Percentiles rank a stretch among this genome's conserved stretches.
Conservation (phyloP, 2,329 filamentous ascomycete species). For the Daldinia sp. region DNA sequence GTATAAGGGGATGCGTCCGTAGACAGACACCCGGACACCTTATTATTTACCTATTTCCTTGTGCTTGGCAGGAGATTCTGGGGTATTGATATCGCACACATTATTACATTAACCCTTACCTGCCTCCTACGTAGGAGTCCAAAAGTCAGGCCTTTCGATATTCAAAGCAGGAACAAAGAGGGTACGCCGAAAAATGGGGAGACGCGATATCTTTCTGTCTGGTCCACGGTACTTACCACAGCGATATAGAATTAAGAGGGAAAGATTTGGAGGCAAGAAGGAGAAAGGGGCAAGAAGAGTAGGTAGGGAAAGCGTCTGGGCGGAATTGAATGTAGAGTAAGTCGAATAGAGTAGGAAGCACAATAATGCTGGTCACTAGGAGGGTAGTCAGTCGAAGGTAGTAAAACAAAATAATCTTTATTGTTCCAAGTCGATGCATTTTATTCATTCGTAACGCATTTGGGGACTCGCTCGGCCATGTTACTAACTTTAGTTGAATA, state of each 20-base stretch:
- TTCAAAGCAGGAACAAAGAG: not conserved
- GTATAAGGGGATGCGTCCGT: not conserved
- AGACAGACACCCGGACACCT: too few relatives aligned
- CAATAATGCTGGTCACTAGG: constrained; percentile 4
- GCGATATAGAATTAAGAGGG: not conserved
- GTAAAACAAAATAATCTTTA: constrained; percentile 8
- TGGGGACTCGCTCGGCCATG: not conserved
- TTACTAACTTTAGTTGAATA: too few relatives aligned
- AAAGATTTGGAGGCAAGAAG: not conserved
- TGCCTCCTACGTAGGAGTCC: not conserved
- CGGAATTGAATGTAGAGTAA: not conserved
- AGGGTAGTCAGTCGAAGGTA: not conserved
- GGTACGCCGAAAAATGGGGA: not conserved
- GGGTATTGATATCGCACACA: too few relatives aligned
- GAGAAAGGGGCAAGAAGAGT: not conserved
- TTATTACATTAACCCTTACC: too few relatives aligned
- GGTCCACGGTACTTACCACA: not conserved
- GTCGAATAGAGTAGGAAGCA: constrained; percentile 4
- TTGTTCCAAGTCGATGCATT: not conserved
- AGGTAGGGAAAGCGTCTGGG: not conserved
- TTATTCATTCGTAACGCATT: not conserved
- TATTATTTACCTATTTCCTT: not conserved
- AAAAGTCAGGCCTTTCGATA: not conserved
- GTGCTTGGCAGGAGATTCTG: too few relatives aligned
- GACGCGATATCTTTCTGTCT: not conserved